A percentile compares a stretch with the other conserved stretches of the same genome.
These are phyloP conservation scores for Lasiodiplodia theobromae DNA, from an alignment of 2,329 filamentous ascomycete species.

Conservation along the genomic window DNA sequence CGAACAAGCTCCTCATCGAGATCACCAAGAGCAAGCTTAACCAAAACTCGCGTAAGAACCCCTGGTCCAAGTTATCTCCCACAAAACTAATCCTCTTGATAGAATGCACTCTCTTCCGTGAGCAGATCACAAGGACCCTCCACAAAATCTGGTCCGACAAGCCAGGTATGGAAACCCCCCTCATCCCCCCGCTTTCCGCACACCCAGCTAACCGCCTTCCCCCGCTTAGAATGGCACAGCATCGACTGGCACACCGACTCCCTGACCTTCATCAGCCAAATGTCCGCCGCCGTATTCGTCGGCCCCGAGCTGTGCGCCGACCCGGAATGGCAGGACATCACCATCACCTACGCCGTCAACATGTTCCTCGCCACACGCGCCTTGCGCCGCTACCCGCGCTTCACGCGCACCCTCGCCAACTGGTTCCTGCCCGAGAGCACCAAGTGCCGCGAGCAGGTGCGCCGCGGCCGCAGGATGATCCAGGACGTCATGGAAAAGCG, in stretches of 20 bases:
- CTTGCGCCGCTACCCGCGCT: conserved; percentile 44
- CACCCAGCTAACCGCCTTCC: neutral
- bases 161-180: neutral
- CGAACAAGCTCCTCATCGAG: conserved; percentile 2
- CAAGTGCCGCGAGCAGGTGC: conserved; percentile 48
- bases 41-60: conserved; percentile 15
- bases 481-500: conserved; percentile 34
- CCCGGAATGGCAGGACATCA: conserved; percentile 47
- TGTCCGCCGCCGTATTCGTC: conserved; percentile 20
- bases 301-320: conserved; percentile 44
- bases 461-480: conserved; percentile 44
- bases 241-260: conserved; percentile 14
- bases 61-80: neutral
- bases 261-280: neutral
- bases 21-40: conserved; percentile 7
- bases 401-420: conserved; percentile 41
- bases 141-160: neutral
- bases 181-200: neutral
- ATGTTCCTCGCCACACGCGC: conserved; percentile 42
- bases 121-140: neutral
- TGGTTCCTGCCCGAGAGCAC: conserved; percentile 41
- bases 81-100: neutral
- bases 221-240: neutral
- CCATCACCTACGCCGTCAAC: conserved; percentile 46
- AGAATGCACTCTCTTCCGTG: neutral